Conservation (phyloP, 1,139 yeast genomes). For the Suhomyces terraborum region DNA sequence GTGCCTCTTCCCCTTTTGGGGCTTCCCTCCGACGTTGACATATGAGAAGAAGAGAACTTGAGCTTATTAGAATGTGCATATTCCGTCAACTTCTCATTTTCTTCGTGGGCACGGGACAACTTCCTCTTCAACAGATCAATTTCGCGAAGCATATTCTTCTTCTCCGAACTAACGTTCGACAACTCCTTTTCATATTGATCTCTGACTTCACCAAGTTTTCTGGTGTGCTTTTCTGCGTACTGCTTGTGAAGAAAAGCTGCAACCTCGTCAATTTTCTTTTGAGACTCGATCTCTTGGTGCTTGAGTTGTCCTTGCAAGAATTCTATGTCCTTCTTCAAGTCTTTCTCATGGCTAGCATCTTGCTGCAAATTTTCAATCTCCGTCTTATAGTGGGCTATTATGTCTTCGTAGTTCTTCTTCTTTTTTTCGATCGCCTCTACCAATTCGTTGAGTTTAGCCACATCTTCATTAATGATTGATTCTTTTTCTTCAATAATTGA, state of each 20-base stretch:
- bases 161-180: slow-evolving; percentile 14
- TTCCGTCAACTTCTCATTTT: slow-evolving; percentile 20
- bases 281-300: slow-evolving; percentile 22
- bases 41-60: slow-evolving; percentile 15
- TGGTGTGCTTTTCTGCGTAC: slow-evolving; percentile 28
- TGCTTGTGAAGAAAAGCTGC: slow-evolving; percentile 28
- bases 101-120: slow-evolving; percentile 20
- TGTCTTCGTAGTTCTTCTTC: slow-evolving; percentile 17
- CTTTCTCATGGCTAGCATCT: slow-evolving; percentile 11
- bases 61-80: slow-evolving; percentile 19
- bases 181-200: slow-evolving; percentile 21
- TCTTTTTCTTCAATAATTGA: slow-evolving; percentile 22
- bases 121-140: slow-evolving; percentile 21
- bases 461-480: slow-evolving; percentile 25
- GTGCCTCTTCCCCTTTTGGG: slow-evolving; percentile 11
- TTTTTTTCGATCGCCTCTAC: slow-evolving; percentile 21
- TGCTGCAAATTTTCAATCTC: slow-evolving; percentile 20
- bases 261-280: slow-evolving; percentile 25
- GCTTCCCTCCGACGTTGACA: slow-evolving; percentile 11
- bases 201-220: slow-evolving; percentile 21
- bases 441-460: slow-evolving; percentile 24
- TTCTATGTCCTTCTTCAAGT: slow-evolving; percentile 14
- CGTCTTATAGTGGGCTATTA: slow-evolving; percentile 14
- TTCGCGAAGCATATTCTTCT: slow-evolving; percentile 19
- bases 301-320: slow-evolving; percentile 19